phyloP scores from a whole-genome alignment of 306 rosid genomes.

The Dryas octopetala region DNA sequence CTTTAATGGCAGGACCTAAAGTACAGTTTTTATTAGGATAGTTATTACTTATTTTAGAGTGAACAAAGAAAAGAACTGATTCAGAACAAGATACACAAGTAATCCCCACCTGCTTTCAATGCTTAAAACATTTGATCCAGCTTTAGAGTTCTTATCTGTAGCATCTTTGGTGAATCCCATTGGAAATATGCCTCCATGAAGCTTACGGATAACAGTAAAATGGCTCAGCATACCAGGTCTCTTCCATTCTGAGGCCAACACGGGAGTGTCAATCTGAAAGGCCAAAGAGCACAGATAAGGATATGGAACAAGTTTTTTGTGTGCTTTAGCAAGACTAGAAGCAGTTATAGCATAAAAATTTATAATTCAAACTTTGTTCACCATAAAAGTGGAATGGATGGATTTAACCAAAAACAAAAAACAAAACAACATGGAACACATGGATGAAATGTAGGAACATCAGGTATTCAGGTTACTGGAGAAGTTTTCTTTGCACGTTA shows the following conservation, averaged over 20 bases:
- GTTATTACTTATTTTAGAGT: neutral
- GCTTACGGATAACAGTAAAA: conserved; percentile 91
- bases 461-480: neutral
- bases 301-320: neutral
- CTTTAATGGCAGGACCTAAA: conserved; percentile 31
- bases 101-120: conserved; percentile 71
- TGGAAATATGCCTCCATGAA: conserved; percentile 86
- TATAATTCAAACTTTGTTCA: neutral
- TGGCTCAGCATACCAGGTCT: conserved; percentile 78
- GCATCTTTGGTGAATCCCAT: conserved; percentile 77
- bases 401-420: neutral
- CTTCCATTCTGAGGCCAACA: conserved; percentile 91
- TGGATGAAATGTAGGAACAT: neutral
- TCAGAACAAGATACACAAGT: conserved; percentile 14
- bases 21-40: conserved; percentile 9
- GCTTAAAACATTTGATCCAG: conserved; percentile 70
- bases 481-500: neutral
- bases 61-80: conserved; percentile 10
- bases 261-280: conserved; percentile 88
- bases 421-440: neutral
- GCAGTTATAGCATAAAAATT: neutral
- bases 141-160: conserved; percentile 63
- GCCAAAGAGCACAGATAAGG: conserved; percentile 28
- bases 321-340: neutral
- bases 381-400: neutral